Evolutionary conservation across 805 yeast genomes (phyloP), one percentile per base, ranked within the genome.

Genomic region (Candida suzukii): DNA sequence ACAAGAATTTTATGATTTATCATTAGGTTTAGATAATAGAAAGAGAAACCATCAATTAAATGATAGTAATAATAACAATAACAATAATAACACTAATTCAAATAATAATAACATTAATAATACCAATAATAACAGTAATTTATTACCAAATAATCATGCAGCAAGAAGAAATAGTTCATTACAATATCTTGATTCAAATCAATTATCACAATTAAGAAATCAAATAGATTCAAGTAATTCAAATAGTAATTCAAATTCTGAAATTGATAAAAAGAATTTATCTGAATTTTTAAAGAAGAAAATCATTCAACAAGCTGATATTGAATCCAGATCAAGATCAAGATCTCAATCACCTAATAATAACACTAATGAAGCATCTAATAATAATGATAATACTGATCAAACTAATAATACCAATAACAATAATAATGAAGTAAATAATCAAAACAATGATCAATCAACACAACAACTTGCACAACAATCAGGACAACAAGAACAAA

Each of bases 1-100:
- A 49, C 99, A 93, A 63, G 96, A 93, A 54, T 85, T 93, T 54
- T 90, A 90, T 58, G 99, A 93, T 64, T 68, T 93, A 42, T 84
- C 96, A 8, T 71, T 93, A 38, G 90, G 93, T 38, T 69, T 93
- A 47, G 77, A 76, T 38, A 70, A 71, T 38, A 63, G 61, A 47
- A 76, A 67, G 49, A 77, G 65, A 50, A 26, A 7, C n/a, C n/a
- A n/a, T n/a, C n/a, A n/a, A n/a, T n/a, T n/a, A n/a, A n/a, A n/a
- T n/a, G n/a, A n/a, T n/a, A n/a, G n/a, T n/a, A n/a, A n/a, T n/a
- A n/a, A n/a, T n/a, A n/a, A n/a, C n/a, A n/a, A n/a, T n/a, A n/a
- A n/a, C n/a, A n/a, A n/a, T n/a, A n/a, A n/a, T n/a, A n/a, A n/a
- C n/a, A n/a, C n/a, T n/a, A n/a, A n/a, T n/a, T n/a, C n/a, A n/a